These are phyloP conservation scores for Mycena indigotica DNA, from an alignment of 768 basidiomycete species.

Conservation along the genomic window DNA sequence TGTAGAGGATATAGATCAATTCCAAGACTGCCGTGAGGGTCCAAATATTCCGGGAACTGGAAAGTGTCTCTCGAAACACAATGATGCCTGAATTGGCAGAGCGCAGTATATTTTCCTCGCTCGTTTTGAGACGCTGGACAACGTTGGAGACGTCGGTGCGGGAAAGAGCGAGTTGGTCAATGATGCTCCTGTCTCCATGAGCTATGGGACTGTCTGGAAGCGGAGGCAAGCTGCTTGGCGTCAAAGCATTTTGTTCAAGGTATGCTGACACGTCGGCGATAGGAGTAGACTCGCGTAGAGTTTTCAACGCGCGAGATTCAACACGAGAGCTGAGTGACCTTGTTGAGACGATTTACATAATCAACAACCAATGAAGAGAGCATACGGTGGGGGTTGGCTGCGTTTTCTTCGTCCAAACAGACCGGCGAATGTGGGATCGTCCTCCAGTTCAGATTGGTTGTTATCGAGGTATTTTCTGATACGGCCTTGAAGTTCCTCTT, in stretches of 20 bases:
- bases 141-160: slow-evolving; percentile 32
- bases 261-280: slow-evolving; percentile 56
- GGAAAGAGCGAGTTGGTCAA: slow-evolving; percentile 38
- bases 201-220: slow-evolving; percentile 39
- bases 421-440: slow-evolving; percentile 59
- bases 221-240: slow-evolving; percentile 43
- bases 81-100: slow-evolving; percentile 36
- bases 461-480: slow-evolving; percentile 65
- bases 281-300: slow-evolving; percentile 52
- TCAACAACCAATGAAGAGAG: slow-evolving; percentile 21
- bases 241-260: slow-evolving; percentile 45
- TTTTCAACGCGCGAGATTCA: slow-evolving; percentile 27
- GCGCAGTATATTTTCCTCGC: slow-evolving; percentile 37
- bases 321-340: slow-evolving; percentile 32
- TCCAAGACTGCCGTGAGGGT: slow-evolving; percentile 56
- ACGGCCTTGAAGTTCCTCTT: slow-evolving; percentile 28
- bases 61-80: slow-evolving; percentile 53
- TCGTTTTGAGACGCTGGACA: slow-evolving; percentile 35
- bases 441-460: slow-evolving; percentile 56
- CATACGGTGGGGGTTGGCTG: slow-evolving; percentile 41
- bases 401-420: slow-evolving; percentile 50
- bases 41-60: slow-evolving; percentile 67
- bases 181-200: slow-evolving; percentile 35
- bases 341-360: slow-evolving; percentile 14
- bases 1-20: slow-evolving; percentile 52